Evolutionary conservation across 441 rosid genomes (phyloP), one percentile per base, ranked within the genome.

Genomic region (Capsella rubella): DNA sequence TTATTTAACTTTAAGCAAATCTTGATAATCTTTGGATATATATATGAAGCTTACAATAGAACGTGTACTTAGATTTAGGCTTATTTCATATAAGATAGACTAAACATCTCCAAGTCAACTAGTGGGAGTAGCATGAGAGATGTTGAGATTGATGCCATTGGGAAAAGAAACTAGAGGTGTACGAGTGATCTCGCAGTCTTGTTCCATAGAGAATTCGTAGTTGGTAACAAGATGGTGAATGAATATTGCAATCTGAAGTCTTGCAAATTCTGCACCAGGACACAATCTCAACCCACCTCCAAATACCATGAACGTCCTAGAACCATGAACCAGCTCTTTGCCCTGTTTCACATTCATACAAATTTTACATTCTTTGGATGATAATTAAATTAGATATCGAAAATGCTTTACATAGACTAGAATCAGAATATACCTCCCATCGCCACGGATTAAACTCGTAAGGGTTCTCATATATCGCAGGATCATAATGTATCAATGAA

Each of bases 371-470:
- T n/a, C 8, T 45, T n/a, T n/a, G 18, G 8, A 43, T 5, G 3
- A 5, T 45, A 43, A 2, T n/a, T 57, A 34, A 0, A 11, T 60
- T 25, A 37, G 0, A 10, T 11, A 18, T 25, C 3, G 0, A 39
- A 39, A 5, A 12, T 60, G 5, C 27, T 40, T 60, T 21, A 21
- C 1, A 60, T 16, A 60, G 13, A 60, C 29, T 2, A 16, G 29
- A 60, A 25, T 37, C 12, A 40, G 6, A 21, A 31, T 62, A 62
- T 62, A 62, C 67, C 67, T 62, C 39, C 67, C 53, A 62, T 45
- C 67, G 27, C 67, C 67, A 62, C 28, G 67, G 67, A 62, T 62
- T 62, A 62, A 62, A 62, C 13, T 62, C 53, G 5, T 43, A 62
- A 5, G 53, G 67, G 3, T 62, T 65, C 45, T 47, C 45, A 32